Base-by-base conservation (phyloP, 1,139 yeast genomes). In the Kodamaea anthophila region DNA sequence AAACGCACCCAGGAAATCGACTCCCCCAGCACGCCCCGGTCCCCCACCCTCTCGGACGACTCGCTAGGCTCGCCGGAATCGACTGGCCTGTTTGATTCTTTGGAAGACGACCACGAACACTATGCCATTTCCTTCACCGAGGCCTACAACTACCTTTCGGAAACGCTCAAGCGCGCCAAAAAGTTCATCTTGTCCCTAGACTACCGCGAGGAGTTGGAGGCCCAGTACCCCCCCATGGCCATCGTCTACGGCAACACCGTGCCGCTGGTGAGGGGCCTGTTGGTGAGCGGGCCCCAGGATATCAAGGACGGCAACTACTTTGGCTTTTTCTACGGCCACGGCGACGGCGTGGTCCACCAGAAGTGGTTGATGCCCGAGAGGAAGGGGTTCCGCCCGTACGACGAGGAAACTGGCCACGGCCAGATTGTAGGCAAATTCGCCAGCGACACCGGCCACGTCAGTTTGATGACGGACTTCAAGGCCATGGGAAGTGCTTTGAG, bases 281-380 rank as follows among this genome's bases (percentile, higher is more conserved):
- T 75, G 30, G 93, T 86, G 1, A 53, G 62, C 21, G 70, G 76
- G 2, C 47, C 50, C n/a, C 70, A 76, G 15, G 91, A 76, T 29
- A 77, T 87, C 35, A 66, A 61, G 39, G 68, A 69, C 21, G 95
- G 95, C 5, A 72, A 75, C 39, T 87, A 83, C 53, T 76, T 72
- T 40, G 79, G 83, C 42, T 80, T 85, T 43, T 74, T 70, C 43
- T 86, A 84, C 49, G 95, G 94, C 0, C 87, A 87, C 7, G 96
- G 96, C 5, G 96, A 87, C 49, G 96, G 96, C 19, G 96, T 87
- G 10, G 83, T 86, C 1, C 86, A 84, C 53, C 85, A 80, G 43
- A 74, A 74, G 39, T 80, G 88, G 79, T 55, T 84, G 23, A 73
- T 86, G 75, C 96, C 96, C 0, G 82, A 80, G 44, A 57, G 62